Evolutionary conservation across 352 stramenopile species (phyloP), one percentile per base, ranked within the genome.

Genomic region (Pythium sukuiense): DNA sequence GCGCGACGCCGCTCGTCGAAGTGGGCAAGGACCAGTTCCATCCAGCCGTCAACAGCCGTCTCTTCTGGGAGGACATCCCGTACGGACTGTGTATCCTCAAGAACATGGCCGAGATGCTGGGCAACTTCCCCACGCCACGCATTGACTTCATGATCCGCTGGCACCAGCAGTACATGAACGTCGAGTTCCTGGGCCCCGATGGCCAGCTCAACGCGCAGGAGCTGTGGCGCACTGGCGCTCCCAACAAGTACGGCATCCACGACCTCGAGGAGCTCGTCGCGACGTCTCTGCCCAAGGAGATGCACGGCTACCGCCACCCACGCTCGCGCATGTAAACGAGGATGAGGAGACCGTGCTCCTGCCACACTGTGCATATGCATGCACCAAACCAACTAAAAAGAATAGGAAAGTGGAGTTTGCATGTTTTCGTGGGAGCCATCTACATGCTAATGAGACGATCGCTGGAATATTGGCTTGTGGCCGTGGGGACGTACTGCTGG

Each of bases 141-240:
- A 97, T 97, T 41, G 89, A 97, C 78, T 96, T 97, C 55, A 96
- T 97, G 80, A 97, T 97, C 72, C 85, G 90, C 52, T 97, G 91
- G 91, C 90, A 97, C 77, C 91, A 97, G 80, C 84, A 93, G 72
- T 80, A 88, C 76, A 97, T 97, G 91, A 83, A 75, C 49, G 85
- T 96, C 45, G 79, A 86, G 45, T 97, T 96, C 77, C 69, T 97
- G 26, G 86, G 79, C 55, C 61, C 83, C 2, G 89, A 97, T 60
- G 89, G 88, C 33, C 88, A 97, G 70, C 79, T 97, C 41, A 97
- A 97, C 62, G 81, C 91, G 39, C 83, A 86, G 58, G 81, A 97
- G 59, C 74, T 97, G 45, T 91, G 89, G 78, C 84, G 87, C 69
- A 97, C 91, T 2, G 91, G 90, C 9, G 87, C 90, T 1, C 89